Conservation (phyloP, 2,329 filamentous ascomycete genomes). For the Cyclaneusma minus region DNA sequence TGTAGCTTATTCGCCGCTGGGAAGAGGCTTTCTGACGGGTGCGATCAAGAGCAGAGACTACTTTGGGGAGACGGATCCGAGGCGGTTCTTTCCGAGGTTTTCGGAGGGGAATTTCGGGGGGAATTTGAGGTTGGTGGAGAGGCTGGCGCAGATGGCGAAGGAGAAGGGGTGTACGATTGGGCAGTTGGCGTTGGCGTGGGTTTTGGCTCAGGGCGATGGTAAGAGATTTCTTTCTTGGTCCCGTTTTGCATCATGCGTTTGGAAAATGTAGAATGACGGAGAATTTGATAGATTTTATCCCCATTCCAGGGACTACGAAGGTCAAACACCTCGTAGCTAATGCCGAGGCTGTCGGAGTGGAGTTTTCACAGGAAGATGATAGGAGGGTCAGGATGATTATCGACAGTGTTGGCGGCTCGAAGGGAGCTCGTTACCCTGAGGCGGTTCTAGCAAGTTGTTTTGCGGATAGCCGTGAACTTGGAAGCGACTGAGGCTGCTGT, state of each 20-base stretch:
- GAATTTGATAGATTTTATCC: too few species aligned
- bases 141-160: constrained; percentile 25
- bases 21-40: constrained; percentile 31
- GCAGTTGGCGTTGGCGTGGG: constrained; percentile 42
- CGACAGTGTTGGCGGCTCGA: too few species aligned
- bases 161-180: constrained; percentile 29
- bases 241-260: too few species aligned
- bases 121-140: constrained; percentile 30
- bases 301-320: constrained; percentile 30
- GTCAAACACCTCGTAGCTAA: constrained; percentile 18
- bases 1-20: constrained; percentile 29
- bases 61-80: constrained; percentile 13
- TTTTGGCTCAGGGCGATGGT: constrained; percentile 29
- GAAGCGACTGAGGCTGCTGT: too few species aligned
- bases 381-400: too few species aligned
- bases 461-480: too few species aligned
- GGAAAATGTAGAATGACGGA: too few species aligned
- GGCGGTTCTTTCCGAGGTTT: constrained; percentile 24
- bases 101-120: constrained; percentile 30
- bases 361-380: not conserved
- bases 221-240: too few species aligned
- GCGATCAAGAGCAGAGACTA: constrained; percentile 4
- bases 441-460: too few species aligned
- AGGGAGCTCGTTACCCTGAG: too few species aligned
- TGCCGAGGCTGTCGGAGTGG: not conserved